A percentile compares a stretch with the other conserved stretches of the same genome.
These are phyloP conservation scores for Hippophae rhamnoides DNA, from an alignment of 306 rosid species.

Conservation along the genomic window DNA sequence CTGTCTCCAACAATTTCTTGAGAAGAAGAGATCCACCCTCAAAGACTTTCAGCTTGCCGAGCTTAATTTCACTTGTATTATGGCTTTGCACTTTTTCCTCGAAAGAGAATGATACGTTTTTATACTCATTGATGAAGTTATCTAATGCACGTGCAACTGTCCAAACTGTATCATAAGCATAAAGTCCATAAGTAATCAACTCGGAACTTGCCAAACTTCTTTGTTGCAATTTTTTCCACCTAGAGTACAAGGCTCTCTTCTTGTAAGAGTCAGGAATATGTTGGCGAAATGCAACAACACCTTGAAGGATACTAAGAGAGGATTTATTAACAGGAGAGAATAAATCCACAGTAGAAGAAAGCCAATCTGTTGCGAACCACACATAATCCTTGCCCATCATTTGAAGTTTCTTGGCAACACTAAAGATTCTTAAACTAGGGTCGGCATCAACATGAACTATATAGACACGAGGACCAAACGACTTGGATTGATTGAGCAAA, in stretches of 20 bases:
- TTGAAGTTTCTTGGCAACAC: slow-evolving; percentile 50
- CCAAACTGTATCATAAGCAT: slow-evolving; percentile 84
- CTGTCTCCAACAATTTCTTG: slow-evolving; percentile 36
- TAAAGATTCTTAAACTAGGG: slow-evolving; percentile 56
- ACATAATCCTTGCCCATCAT: slow-evolving; percentile 68
- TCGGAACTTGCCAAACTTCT: slow-evolving; percentile 32
- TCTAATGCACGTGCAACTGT: slow-evolving; percentile 59
- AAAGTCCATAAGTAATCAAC: slow-evolving; percentile 56
- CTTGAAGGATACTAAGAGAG: slow-evolving; percentile 44
- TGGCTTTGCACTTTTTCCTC: slow-evolving; percentile 20
- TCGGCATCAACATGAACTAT: slow-evolving; percentile 72
- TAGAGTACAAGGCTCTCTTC: slow-evolving; percentile 42
- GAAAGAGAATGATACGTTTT: slow-evolving; percentile 46
- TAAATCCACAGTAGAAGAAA: slow-evolving; percentile 66
- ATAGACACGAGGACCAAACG: slow-evolving; percentile 63
- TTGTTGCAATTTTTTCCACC: slow-evolving; percentile 46
- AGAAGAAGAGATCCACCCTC: slow-evolving; percentile 56
- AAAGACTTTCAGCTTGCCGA: slow-evolving; percentile 60
- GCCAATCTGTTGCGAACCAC: slow-evolving; percentile 93
- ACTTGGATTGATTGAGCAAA: slow-evolving; percentile 56
- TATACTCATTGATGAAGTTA: slow-evolving; percentile 30
- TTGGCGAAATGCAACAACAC: slow-evolving; percentile 74
- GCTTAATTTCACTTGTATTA: slow-evolving; percentile 34
- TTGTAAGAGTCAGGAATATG: slow-evolving; percentile 54
- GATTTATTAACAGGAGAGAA: slow-evolving; percentile 30